phyloP scores from a whole-genome alignment of 1,284 basidiomycete species.

The Naganishia albida region DNA sequence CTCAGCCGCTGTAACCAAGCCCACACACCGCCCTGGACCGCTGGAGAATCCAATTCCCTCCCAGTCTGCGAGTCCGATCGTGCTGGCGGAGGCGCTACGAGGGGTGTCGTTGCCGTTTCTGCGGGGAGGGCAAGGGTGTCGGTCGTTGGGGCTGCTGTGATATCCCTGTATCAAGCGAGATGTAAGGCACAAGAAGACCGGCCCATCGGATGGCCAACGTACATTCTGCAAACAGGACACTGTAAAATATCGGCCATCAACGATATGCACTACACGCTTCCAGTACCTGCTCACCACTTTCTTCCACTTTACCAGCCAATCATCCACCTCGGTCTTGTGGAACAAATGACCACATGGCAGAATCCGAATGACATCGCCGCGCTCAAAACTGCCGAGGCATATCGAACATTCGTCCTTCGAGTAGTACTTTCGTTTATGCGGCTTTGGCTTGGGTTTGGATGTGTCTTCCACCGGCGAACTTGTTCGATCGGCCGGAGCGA shows the following conservation, averaged over 20 bases:
- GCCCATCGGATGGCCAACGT: too few species aligned
- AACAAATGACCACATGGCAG: conserved; percentile 83
- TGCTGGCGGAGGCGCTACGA: background rate
- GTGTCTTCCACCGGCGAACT: background rate
- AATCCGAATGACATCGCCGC: conserved; percentile 82
- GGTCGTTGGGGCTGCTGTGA: conserved; percentile 16
- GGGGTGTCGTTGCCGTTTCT: conserved; percentile 11
- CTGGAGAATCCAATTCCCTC: too few species aligned
- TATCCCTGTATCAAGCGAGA: conserved; percentile 5
- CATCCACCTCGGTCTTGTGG: conserved; percentile 72
- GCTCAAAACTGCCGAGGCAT: conserved; percentile 78
- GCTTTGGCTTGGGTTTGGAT: conserved; percentile 7
- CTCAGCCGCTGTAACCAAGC: too few species aligned
- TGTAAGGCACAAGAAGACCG: background rate
- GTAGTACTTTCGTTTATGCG: conserved; percentile 44
- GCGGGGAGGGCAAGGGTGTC: conserved; percentile 6
- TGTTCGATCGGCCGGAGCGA: background rate
- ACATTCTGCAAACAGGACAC: conserved; percentile 33
- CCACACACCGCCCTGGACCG: too few species aligned
- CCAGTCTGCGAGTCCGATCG: too few species aligned
- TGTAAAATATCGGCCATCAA: background rate
- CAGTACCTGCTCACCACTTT: conserved; percentile 54
- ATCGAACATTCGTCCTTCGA: conserved; percentile 75
- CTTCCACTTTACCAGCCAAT: conserved; percentile 84
- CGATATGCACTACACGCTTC: background rate